Base-by-base conservation (phyloP, 306 rosid genomes). In the Prunus mira region DNA sequence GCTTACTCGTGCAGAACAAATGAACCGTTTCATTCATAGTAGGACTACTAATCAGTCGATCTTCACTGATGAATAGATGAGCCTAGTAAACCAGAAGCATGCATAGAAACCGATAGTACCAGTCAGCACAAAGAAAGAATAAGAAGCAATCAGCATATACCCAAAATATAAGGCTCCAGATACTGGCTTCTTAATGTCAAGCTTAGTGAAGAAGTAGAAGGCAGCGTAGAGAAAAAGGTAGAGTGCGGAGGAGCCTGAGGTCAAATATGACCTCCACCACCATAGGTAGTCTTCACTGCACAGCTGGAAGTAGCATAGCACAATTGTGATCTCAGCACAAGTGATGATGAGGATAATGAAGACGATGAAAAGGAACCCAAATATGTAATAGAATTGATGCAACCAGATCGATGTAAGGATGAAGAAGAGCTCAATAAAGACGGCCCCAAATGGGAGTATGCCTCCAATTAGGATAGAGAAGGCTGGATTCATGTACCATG, bases 301-400 rank as follows among this genome's bases (percentile, higher is more conserved):
- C n/a, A 93, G 85, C 85, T 92, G 98, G 96, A 94, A 94, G 96
- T 94, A 94, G 89, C 98, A 94, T 56, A 94, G 91, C 63, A 94
- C 98, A 14, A 91, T 76, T 22, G 98, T 90, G 74, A 94, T 91
- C 92, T 94, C 98, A 1, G 97, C 97, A 71, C 98, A 92, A 5
- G 96, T 94, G 76, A 94, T 88, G 25, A 94, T 68, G 41, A 94
- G 97, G 84, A 94, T 91, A 67, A 94, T 51, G 79, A 94, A 90
- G 82, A 94, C 97, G 1, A 94, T 89, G 86, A 94, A 92, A 13
- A 94, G 82, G 77, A 94, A 94, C 15, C 96, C 96, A 55, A 94
- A 94, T 63, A 94, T 89, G 54, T 92, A 94, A 73, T 92, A 94
- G 71, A 90, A 90, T 19, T 94, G 98, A 78, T 94, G 97, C 72